Evolutionary conservation across 1,139 yeast species (phyloP), one percentile per base, ranked within the genome.

Genomic region (Ogataea hybrid): DNA sequence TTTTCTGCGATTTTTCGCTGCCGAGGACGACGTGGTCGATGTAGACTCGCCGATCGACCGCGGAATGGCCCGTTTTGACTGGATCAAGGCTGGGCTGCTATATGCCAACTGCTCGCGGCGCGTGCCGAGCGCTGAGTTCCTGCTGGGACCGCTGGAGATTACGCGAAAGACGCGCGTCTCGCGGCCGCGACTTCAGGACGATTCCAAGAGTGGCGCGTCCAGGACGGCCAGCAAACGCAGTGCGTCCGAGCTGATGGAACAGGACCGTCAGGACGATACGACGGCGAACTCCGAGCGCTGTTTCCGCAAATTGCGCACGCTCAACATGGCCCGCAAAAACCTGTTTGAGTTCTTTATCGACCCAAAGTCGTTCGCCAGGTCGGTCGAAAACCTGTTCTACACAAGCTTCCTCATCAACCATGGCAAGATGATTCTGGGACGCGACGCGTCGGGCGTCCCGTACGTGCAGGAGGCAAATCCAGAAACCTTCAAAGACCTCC

Each of bases 311-410:
- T 70, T 70, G 35, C 59, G 48, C 49, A 69, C 61, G 37, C 59
- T 59, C 38, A 62, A 57, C 21, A 59, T 62, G 1, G 56, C 59
- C 7, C 74, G 72, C 2, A 70, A 88, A 9, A 79, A 79, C 46
- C 67, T 88, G 41, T 85, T 78, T 57, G 68, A 71, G 47, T 82
- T 85, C 53, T 75, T 87, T 46, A 69, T 89, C 28, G 80, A 90
- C 57, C 96, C 96, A 0, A 43, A 64, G 7, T 82, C 92, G 5
- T 90, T 84, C 62, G 71, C 84, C 2, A 90, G 84, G 57, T 77
- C 92, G 4, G 79, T 89, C 5, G 97, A 90, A 58, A 88, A 87
- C 57, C 65, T 90, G 52, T 90, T 89, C 57, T 85, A 82, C 57
- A 73, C 86, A 2, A 84, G 95, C 59, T 89, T 89, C 57, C 66